Conservation (phyloP, 176 grass and related monocot genomes). For the Dactylis glomerata region DNA sequence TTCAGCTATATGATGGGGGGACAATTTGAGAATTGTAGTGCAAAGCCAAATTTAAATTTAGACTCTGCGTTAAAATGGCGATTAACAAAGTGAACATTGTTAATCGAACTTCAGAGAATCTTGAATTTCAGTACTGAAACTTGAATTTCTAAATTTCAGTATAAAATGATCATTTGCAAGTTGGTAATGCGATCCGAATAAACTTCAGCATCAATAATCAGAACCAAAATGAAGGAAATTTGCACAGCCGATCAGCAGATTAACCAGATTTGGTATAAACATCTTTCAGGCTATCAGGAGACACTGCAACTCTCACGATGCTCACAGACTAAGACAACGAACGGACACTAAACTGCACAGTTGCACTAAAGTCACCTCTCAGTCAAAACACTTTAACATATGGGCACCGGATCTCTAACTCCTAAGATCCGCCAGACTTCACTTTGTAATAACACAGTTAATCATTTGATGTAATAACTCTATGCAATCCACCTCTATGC, state of each 20-base stretch:
- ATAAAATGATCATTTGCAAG: no score
- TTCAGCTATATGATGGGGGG: not conserved
- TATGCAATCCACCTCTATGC: not conserved
- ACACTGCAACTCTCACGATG: not conserved
- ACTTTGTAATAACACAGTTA: slow-evolving; percentile 4
- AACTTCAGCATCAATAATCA: not conserved
- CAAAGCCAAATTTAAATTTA: not conserved
- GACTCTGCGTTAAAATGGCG: not conserved
- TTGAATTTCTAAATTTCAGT: no score
- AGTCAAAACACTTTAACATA: slow-evolving; percentile 21
- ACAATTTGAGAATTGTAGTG: not conserved
- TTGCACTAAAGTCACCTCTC: not conserved
- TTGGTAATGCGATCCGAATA: not conserved
- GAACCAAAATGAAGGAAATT: not conserved
- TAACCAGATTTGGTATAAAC: not conserved
- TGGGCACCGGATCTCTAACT: slow-evolving; percentile 18
- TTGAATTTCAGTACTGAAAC: not conserved
- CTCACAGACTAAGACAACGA: not conserved
- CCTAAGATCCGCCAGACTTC: not conserved
- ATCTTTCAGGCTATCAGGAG: not conserved
- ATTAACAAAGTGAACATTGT: not conserved
- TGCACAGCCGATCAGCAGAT: not conserved
- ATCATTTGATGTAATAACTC: not conserved
- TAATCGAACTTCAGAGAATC: no score
- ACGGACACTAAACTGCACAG: not conserved